Percentiles rank a stretch among this genome's conserved stretches.
These are phyloP conservation scores for Hippophae rhamnoides DNA, from an alignment of 306 rosid genomes.

Conservation along the genomic window DNA sequence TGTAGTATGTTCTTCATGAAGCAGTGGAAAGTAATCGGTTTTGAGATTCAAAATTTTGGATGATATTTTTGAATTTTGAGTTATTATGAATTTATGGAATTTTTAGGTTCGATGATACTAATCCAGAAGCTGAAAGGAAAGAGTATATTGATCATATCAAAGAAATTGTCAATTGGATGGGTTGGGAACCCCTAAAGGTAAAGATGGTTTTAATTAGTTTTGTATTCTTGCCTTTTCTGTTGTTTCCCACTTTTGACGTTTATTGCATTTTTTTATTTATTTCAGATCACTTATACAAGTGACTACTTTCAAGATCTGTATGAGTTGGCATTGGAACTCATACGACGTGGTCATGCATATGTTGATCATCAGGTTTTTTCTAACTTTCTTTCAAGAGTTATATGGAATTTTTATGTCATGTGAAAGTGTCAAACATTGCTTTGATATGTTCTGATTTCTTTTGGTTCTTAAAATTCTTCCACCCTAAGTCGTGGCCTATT, in stretches of 20 bases:
- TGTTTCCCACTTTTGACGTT: slow-evolving; percentile 4
- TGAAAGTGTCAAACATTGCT: too few relatives aligned
- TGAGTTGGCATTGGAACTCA: slow-evolving; percentile 91
- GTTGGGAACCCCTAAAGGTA: slow-evolving; percentile 95
- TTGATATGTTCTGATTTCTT: too few relatives aligned
- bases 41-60: background rate
- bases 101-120: slow-evolving; percentile 86
- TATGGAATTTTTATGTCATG: background rate
- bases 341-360: slow-evolving; percentile 73
- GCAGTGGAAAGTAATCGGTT: background rate
- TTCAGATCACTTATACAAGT: slow-evolving; percentile 86
- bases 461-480: too few relatives aligned
- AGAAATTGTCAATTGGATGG: slow-evolving; percentile 98
- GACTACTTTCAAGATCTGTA: slow-evolving; percentile 90
- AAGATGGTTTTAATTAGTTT: slow-evolving; percentile 7
- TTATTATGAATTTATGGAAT: slow-evolving; percentile 14
- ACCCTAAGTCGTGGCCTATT: too few relatives aligned
- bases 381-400: background rate
- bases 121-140: slow-evolving; percentile 91
- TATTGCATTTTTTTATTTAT: slow-evolving; percentile 19
- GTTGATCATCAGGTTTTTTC: slow-evolving; percentile 87
- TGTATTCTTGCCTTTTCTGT: background rate
- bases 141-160: slow-evolving; percentile 93
- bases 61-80: slow-evolving; percentile 1
- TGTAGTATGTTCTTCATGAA: background rate